Evolutionary conservation across 2,329 filamentous ascomycete species (phyloP).

Genomic region (Aspergillus arachidicola): DNA sequence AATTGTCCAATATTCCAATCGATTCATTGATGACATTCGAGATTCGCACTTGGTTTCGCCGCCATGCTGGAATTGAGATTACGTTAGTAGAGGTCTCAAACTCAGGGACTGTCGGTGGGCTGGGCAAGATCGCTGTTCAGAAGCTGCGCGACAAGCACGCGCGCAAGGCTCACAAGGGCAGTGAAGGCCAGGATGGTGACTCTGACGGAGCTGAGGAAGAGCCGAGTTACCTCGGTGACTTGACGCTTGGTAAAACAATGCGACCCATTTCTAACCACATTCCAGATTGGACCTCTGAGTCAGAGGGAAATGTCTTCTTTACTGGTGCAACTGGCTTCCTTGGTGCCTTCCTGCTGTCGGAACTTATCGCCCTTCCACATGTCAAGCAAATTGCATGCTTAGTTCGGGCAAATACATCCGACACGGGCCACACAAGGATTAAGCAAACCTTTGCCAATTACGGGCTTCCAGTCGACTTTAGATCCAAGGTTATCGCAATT

Average conservation of each 20-base stretch:
- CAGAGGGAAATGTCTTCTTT: slow-evolving; percentile 18
- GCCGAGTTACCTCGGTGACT: slow-evolving; percentile 5
- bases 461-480: neutral
- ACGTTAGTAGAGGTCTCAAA: slow-evolving; percentile 59
- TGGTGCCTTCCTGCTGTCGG: slow-evolving; percentile 15
- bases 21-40: slow-evolving; percentile 36
- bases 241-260: slow-evolving; percentile 6
- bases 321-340: slow-evolving; percentile 20
- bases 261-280: slow-evolving; percentile 1
- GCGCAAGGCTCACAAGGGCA: neutral
- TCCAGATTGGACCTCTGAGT: slow-evolving; percentile 9
- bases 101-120: slow-evolving; percentile 19
- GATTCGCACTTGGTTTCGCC: slow-evolving; percentile 30
- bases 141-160: slow-evolving; percentile 18
- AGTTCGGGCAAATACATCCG: slow-evolving; percentile 11
- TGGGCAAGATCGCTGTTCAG: slow-evolving; percentile 17
- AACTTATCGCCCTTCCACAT: slow-evolving; percentile 6
- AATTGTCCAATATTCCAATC: slow-evolving; percentile 24
- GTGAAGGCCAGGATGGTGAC: too few species aligned
- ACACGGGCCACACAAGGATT: slow-evolving; percentile 11
- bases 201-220: neutral
- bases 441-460: slow-evolving; percentile 11
- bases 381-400: slow-evolving; percentile 20
- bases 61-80: slow-evolving; percentile 27
- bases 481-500: slow-evolving; percentile 10